Evolutionary conservation across 1,139 yeast species (phyloP).

Genomic region (Candida tunisiensis): DNA sequence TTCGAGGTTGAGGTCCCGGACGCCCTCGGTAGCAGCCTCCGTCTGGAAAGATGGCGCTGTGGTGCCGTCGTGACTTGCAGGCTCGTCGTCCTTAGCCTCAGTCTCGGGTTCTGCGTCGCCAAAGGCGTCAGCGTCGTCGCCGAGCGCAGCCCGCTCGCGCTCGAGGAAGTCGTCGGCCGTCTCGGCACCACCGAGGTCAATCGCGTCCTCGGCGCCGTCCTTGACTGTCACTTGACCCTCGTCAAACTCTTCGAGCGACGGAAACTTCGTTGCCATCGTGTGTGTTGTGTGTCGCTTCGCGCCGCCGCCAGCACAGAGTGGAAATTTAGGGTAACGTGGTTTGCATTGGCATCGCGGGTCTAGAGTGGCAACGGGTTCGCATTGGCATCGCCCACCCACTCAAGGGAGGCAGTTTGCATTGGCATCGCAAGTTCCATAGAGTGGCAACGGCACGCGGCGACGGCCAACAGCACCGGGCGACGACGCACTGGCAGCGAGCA

Average conservation of each 20-base stretch:
- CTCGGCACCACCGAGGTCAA: constrained; percentile 21
- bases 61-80: constrained; percentile 31
- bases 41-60: constrained; percentile 1
- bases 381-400: background rate
- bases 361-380: background rate
- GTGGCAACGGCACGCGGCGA: too few species aligned
- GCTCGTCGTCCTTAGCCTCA: constrained; percentile 18
- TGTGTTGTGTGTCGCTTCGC: constrained; percentile 1
- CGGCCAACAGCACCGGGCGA: too few species aligned
- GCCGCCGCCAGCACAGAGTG: background rate
- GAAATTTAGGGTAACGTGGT: background rate
- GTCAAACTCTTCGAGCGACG: constrained; percentile 47
- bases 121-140: constrained; percentile 44
- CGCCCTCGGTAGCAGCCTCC: constrained; percentile 7
- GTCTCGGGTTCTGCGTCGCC: constrained; percentile 27
- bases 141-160: constrained; percentile 58
- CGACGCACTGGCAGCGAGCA: background rate
- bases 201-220: constrained; percentile 14
- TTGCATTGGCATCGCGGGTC: background rate
- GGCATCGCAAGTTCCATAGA: too few species aligned
- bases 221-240: constrained; percentile 12
- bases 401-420: too few species aligned
- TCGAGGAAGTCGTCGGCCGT: constrained; percentile 16
- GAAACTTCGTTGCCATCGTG: constrained; percentile 60
- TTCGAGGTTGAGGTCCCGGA: constrained; percentile 13